Percentiles rank a stretch among this genome's conserved stretches.
Evolutionary conservation across 257 asterid species (phyloP).

Genomic region (Pogostemon cablin): DNA sequence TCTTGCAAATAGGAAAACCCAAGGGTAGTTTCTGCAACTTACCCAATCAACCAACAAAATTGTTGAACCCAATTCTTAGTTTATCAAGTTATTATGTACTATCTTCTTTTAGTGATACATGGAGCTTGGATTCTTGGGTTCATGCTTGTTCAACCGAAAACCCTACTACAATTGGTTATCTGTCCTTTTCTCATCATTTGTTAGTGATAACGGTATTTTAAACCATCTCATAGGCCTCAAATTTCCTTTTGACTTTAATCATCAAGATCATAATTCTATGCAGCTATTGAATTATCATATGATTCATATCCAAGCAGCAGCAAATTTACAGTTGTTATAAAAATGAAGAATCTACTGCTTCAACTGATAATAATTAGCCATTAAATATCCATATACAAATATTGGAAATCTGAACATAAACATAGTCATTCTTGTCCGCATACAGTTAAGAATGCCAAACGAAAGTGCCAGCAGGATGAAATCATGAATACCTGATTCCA

Average conservation of each 20-base stretch:
- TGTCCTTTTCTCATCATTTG: not conserved
- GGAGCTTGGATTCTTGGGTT: not conserved
- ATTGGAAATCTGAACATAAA: slow-evolving; percentile 1
- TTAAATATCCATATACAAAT: not conserved
- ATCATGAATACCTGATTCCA: slow-evolving; percentile 88
- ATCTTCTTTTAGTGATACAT: not conserved
- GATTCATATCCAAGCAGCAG: not conserved
- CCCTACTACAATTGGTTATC: not conserved
- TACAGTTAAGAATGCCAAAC: slow-evolving; percentile 1
- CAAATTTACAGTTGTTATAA: not conserved
- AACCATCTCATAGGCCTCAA: slow-evolving; percentile 15
- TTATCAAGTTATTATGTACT: not conserved
- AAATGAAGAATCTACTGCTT: not conserved
- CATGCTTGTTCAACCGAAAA: not conserved
- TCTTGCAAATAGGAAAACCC: not conserved
- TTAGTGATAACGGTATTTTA: not conserved
- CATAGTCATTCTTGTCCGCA: not conserved
- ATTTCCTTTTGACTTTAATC: not conserved
- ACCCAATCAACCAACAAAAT: not conserved
- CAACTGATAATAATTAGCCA: not conserved
- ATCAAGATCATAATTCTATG: not conserved
- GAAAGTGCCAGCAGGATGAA: not conserved
- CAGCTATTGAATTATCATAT: not conserved
- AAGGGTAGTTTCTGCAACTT: not conserved
- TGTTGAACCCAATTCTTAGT: not conserved